Percentiles rank a stretch among this genome's conserved stretches.
Evolutionary conservation across 768 basidiomycete species (phyloP).

Genomic region (Rhodosporidiobolus odoratus): DNA sequence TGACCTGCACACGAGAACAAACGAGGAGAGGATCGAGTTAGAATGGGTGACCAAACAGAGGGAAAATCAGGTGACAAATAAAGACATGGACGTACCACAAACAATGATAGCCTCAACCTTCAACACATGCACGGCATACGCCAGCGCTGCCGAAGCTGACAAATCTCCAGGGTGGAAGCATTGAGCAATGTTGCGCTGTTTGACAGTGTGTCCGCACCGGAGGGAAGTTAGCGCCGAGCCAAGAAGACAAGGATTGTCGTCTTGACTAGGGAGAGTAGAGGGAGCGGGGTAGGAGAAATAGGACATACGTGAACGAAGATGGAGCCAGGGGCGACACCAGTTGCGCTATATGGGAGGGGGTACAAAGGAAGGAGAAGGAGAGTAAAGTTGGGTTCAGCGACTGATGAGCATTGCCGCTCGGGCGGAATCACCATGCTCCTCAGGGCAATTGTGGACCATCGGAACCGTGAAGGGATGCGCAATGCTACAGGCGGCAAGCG

Average conservation of each 20-base stretch:
- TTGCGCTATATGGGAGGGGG: constrained; percentile 16
- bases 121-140: constrained; percentile 41
- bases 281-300: too few relatives aligned
- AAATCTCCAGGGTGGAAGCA: constrained; percentile 40
- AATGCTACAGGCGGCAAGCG: too few relatives aligned
- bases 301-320: constrained; percentile 43
- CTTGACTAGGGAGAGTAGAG: background rate
- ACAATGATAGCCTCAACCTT: constrained; percentile 42
- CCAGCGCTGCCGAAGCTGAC: constrained; percentile 39
- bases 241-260: too few relatives aligned
- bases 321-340: constrained; percentile 42
- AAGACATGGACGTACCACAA: constrained; percentile 22
- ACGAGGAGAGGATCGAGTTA: background rate
- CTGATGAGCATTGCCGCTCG: too few relatives aligned
- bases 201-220: background rate
- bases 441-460: too few relatives aligned
- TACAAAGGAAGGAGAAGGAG: background rate
- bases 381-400: background rate
- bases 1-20: constrained; percentile 14
- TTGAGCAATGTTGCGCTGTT: constrained; percentile 42
- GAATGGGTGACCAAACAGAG: background rate
- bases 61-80: background rate
- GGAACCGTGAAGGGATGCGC: too few relatives aligned
- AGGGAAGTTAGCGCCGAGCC: background rate
- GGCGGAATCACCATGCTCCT: too few relatives aligned